These are phyloP conservation scores for Nematodospora valgi DNA, from an alignment of 805 yeast genomes.

Conservation along the genomic window DNA sequence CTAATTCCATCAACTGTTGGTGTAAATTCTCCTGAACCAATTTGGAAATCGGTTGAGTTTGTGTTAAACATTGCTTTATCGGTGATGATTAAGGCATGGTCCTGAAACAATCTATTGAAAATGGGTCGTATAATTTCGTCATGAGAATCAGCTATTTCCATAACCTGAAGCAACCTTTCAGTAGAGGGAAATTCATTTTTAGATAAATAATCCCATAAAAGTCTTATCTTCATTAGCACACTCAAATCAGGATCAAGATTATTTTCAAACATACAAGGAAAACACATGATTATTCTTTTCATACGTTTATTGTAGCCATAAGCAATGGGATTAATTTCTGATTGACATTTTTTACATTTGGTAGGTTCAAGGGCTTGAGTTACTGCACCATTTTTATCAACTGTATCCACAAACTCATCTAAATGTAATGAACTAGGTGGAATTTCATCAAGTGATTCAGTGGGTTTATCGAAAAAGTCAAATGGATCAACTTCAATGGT, in stretches of 20 bases:
- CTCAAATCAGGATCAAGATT: slow-evolving; percentile 17
- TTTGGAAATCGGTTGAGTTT: slow-evolving; percentile 3
- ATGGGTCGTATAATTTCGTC: slow-evolving; percentile 4
- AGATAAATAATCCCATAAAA: slow-evolving; percentile 23
- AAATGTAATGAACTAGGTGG: slow-evolving; percentile 4
- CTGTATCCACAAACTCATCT: slow-evolving; percentile 17
- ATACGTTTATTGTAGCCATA: slow-evolving; percentile 20
- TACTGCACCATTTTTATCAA: neutral
- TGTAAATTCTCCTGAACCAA: slow-evolving; percentile 10
- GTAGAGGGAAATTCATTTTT: slow-evolving; percentile 17
- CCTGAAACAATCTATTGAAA: slow-evolving; percentile 13
- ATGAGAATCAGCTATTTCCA: slow-evolving; percentile 5
- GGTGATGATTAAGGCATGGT: slow-evolving; percentile 10
- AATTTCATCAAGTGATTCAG: neutral
- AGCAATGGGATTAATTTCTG: slow-evolving; percentile 29
- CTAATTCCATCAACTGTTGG: slow-evolving; percentile 12
- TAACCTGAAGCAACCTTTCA: slow-evolving; percentile 11
- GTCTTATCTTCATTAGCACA: slow-evolving; percentile 33
- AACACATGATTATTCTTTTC: slow-evolving; percentile 8
- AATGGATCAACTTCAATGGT: slow-evolving; percentile 24
- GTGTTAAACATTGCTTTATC: slow-evolving; percentile 8
- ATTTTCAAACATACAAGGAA: slow-evolving; percentile 23
- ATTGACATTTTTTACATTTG: slow-evolving; percentile 27
- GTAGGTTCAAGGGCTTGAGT: slow-evolving; percentile 1
- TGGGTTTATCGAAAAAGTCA: slow-evolving; percentile 8